Base-by-base conservation (phyloP, 345 rosid species). In the Dimocarpus longan region DNA sequence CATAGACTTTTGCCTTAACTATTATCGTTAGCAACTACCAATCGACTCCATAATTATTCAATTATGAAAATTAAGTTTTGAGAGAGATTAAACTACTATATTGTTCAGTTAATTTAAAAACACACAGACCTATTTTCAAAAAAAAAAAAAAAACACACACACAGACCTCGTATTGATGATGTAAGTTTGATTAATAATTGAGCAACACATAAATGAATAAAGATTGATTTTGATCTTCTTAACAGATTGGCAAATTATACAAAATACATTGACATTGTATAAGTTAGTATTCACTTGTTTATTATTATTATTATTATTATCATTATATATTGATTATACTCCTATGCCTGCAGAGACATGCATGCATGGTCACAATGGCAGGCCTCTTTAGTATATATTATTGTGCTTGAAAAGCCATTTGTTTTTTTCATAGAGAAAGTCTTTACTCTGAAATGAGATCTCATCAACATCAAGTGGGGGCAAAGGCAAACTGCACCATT, bases 401-500 rank as follows among this genome's bases (percentile, higher is more conserved):
- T 46, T 46, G 52, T 46, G 56, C 19, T 60, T 16, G 7, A 37
- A 52, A 19, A 37, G 56, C n/a, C 32, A 15, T 10, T 40, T 70
- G 76, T 75, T 26, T 65, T 70, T 54, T 71, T 12, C 56, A 4
- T 43, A 9, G 40, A 65, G 64, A 76, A 80, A 76, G 76, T 76
- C 79, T 71, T 39, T 67, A 71, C 67, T 15, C 40, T 48, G 70
- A 46, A 48, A 50, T 48, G 76, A 71, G 65, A 43, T 42, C 44
- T 50, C 37, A 32, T 32, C 4, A 32, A 32, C 70, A 39, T 46
- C 46, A 18, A 43, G 37, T 39, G 5, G 52, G 64, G 40, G 44
- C 71, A 74, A 73, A 16, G 59, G 28, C 48, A 68, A 68, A 68
- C 0, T 43, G 11, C 57, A 69, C 57, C 37, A 4, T 69, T 46